Percentiles rank a stretch among this genome's conserved stretches.
Evolutionary conservation across 768 basidiomycete genomes (phyloP).

Genomic region (Lentinula guzmanii): DNA sequence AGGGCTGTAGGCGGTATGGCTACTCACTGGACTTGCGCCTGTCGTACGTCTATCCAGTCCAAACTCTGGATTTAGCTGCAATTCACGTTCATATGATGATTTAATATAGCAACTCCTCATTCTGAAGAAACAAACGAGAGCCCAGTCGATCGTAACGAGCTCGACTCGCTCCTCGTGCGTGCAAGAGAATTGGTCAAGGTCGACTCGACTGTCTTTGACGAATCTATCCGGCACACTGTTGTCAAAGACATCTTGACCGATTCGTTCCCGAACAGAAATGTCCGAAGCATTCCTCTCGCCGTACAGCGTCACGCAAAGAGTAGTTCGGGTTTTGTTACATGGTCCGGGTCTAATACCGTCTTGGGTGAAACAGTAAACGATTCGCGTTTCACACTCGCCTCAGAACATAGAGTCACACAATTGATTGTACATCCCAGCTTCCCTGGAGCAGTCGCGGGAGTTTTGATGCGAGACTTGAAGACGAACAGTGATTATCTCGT

Average conservation of each 20-base stretch:
- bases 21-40: constrained; percentile 6
- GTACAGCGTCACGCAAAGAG: background rate
- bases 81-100: background rate
- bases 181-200: constrained; percentile 1
- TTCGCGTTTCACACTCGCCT: background rate
- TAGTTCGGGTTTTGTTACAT: constrained; percentile 2
- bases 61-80: background rate
- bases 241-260: constrained; percentile 1
- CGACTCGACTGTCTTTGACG: background rate
- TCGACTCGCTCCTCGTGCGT: background rate
- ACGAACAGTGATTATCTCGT: background rate
- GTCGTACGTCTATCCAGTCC: background rate
- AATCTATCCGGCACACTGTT: constrained; percentile 5
- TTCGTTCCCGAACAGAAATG: background rate
- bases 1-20: constrained; percentile 8
- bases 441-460: background rate
- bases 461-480: background rate
- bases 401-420: background rate
- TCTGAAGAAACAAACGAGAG: background rate
- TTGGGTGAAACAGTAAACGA: background rate
- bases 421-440: background rate
- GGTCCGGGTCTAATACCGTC: constrained; percentile 5
- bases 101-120: background rate
- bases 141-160: background rate
- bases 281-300: constrained; percentile 5